Base-by-base conservation (phyloP, 495 filamentous ascomycete species). In the Penicillium mononematosum region DNA sequence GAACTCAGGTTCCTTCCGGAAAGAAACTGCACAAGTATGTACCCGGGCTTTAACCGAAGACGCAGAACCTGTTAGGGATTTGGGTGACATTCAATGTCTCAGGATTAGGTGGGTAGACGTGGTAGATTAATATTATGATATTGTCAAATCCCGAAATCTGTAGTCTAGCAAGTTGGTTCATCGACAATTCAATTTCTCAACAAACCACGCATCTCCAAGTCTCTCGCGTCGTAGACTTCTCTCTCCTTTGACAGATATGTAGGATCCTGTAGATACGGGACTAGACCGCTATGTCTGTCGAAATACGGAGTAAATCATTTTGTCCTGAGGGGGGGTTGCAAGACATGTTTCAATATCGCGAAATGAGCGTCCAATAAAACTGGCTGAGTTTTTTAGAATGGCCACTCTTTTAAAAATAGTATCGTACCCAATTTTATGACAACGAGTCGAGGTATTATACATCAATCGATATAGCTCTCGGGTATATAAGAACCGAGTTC, bases 341-440 rank as follows among this genome's bases (percentile, higher is more conserved):
- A 64, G 61, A 58, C 58, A 62, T 62, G 62, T 62, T 55, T 57
- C 59, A 51, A 48, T 27, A 47, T 45, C 39, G 31, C 31, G 39
- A 45, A 29, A 34, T 17, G 53, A 63, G 45, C 36, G 46, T 19
- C 61, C 57, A 60, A 55, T 54, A 43, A 32, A 17, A 10, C 20
- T 19, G 16, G 19, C 2, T 4, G 10, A 12, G 9, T 6, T n/a
- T 27, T 51, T 17, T 45, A 34, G 32, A 22, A 31, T 32, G 50
- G 25, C 39, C 53, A 50, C 49, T 43, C 17, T 31, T 32, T 50
- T 41, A n/a, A 39, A 49, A 56, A 48, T 56, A 32, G 59, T 32
- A 55, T 17, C 8, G 22, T 11, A 12, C 22, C 56, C 55, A 38
- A 31, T 36, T 31, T 43, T 55, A 29, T 55, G 45, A 49, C 29